Conservation (phyloP, 305 asterid species). For the Striga hermonthica region DNA sequence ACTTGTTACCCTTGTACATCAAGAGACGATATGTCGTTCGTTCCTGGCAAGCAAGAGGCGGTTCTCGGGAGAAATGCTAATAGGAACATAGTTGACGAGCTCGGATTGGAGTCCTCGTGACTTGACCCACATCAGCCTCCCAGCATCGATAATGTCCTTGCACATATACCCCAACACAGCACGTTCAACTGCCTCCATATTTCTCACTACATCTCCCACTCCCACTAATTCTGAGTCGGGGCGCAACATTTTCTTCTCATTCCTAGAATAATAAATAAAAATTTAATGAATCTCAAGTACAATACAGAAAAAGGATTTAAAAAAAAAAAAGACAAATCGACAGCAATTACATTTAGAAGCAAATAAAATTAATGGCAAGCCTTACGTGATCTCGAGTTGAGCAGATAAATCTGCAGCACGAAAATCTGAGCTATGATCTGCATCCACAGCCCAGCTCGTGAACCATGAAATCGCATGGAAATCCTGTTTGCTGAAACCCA, state of each 20-base stretch:
- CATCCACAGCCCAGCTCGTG: constrained; percentile 99
- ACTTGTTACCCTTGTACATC: too few species aligned
- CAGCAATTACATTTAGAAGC: not conserved
- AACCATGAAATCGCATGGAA: constrained; percentile 89
- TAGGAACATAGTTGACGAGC: constrained; percentile 72
- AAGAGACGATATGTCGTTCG: not conserved
- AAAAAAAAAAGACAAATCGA: not conserved
- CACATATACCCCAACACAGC: constrained; percentile 80
- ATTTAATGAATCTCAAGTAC: constrained; percentile 5
- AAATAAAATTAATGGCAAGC: not conserved
- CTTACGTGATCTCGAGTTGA: constrained; percentile 48
- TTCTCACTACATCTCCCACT: constrained; percentile 57
- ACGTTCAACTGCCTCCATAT: constrained; percentile 60
- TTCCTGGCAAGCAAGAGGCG: constrained; percentile 56
- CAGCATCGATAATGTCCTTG: constrained; percentile 83
- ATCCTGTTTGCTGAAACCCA: constrained; percentile 72
- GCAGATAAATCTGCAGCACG: constrained; percentile 38
- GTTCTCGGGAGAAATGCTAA: constrained; percentile 75
- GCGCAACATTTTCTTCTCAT: constrained; percentile 36
- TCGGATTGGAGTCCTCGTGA: constrained; percentile 49
- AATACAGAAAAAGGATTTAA: not conserved
- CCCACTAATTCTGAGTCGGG: constrained; percentile 34
- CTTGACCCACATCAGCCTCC: constrained; percentile 72
- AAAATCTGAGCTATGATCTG: constrained; percentile 68
- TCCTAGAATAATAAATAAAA: constrained; percentile 28